Base-by-base conservation (phyloP, 768 basidiomycete genomes). In the Candolleomyces efflorescens region DNA sequence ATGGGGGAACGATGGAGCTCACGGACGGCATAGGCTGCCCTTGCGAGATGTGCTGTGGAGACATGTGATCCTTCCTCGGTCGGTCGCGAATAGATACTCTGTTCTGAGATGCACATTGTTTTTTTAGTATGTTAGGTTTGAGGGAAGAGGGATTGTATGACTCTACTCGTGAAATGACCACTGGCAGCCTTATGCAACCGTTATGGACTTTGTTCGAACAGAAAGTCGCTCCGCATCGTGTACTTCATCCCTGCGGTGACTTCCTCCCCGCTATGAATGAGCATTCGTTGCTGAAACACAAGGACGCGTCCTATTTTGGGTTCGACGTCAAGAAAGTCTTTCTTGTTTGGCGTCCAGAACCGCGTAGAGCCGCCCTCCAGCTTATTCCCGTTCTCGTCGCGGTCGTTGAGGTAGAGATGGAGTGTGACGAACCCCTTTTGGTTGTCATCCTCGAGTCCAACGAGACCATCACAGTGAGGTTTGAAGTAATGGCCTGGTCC, bases 401-500 rank as follows among this genome's bases (percentile, higher is more conserved):
- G 57, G 39, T 69, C 75, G 44, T 75, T 78, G 13, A 79, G 69
- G 59, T 79, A 79, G 15, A 78, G 46, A 46, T 77, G 76, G 27
- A 78, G 58, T 0, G 78, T 79, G n/a, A 75, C 73, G 60, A 74
- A 74, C 2, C 75, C 73, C 54, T 75, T 74, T 37, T 67, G 66
- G 9, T 60, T 36, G 9, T 67, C 66, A n/a, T 69, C 65, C 2
- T 61, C 59, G n/a, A 68, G 55, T 5, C 71, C 71, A 32, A 64
- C 63, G 2, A 73, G 63, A 1, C 76, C 76, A 51, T 78, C 77
- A 52, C 74, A 72, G 59, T 76, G 75, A 0, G 63, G 68, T 43
- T 69, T 71, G 65, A 78, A 77, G 59, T 73, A 77, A 55, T 79
- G 71, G 1, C 76, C 75, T 0, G 75, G 71, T 2, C 74, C 76